Conservation (phyloP, 352 stramenopile species). For the Phytophthora europaea region DNA sequence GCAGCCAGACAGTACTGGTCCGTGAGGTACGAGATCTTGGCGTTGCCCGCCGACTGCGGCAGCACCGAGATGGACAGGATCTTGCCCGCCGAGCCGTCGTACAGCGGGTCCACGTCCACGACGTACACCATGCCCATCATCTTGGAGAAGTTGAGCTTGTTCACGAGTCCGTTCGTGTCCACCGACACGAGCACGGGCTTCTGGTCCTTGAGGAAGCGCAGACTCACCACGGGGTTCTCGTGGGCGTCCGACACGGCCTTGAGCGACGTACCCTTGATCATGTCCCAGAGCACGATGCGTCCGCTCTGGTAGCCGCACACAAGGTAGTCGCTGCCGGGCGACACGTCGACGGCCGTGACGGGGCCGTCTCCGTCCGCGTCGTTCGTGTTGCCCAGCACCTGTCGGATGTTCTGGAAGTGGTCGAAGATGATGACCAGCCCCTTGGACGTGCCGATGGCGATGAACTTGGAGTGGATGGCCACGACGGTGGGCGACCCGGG, state of each 20-base stretch:
- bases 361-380: conserved; percentile 79
- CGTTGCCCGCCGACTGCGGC: conserved; percentile 80
- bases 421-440: conserved; percentile 97
- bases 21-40: conserved; percentile 88
- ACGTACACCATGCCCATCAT: conserved; percentile 96
- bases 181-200: conserved; percentile 88
- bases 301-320: conserved; percentile 95
- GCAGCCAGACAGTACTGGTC: conserved; percentile 88
- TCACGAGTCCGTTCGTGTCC: conserved; percentile 93
- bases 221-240: conserved; percentile 89
- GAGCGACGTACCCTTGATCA: conserved; percentile 94
- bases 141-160: conserved; percentile 95
- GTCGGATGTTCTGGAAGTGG: conserved; percentile 95
- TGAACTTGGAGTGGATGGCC: conserved; percentile 97
- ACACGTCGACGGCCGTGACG: conserved; percentile 92
- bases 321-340: conserved; percentile 90
- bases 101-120: conserved; percentile 95
- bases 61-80: conserved; percentile 87
- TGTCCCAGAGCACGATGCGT: conserved; percentile 96
- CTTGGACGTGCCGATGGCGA: conserved; percentile 96
- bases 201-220: conserved; percentile 89
- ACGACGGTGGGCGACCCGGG: conserved; percentile 93
- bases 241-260: conserved; percentile 93
- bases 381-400: conserved; percentile 90
- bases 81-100: conserved; percentile 94